These are phyloP conservation scores for Gnomoniopsis sp. DNA, from an alignment of 2,329 filamentous ascomycete genomes.

Conservation along the genomic window DNA sequence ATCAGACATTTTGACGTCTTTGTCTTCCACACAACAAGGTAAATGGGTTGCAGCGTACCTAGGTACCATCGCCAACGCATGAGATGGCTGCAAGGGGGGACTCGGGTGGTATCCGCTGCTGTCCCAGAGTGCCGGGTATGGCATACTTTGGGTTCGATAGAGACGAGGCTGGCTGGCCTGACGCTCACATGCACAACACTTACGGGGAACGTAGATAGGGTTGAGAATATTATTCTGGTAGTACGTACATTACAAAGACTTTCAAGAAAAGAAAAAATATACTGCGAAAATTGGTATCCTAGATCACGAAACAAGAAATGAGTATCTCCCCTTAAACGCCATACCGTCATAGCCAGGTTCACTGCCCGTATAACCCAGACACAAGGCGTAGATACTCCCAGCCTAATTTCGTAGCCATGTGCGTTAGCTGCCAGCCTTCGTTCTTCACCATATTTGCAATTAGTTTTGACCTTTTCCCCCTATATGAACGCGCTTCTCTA, in stretches of 20 bases:
- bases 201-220: no score
- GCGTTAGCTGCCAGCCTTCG: no score
- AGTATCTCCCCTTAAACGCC: neutral
- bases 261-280: conserved; percentile 8
- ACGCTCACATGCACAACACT: neutral
- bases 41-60: no score
- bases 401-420: neutral
- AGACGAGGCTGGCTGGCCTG: neutral
- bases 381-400: neutral
- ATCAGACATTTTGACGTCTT: no score
- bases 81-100: neutral
- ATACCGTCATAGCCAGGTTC: conserved; percentile 1
- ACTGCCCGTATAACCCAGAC: neutral
- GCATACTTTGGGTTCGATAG: neutral
- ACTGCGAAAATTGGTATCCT: conserved; percentile 19
- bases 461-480: neutral
- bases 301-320: neutral
- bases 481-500: neutral
- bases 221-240: neutral
- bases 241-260: neutral
- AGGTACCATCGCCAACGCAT: no score
- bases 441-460: neutral
- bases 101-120: neutral
- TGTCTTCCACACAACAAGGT: no score
- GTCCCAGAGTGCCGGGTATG: conserved; percentile 1